These are phyloP conservation scores for Penicillium chermesinum DNA, from an alignment of 495 filamentous ascomycete species.

Conservation along the genomic window DNA sequence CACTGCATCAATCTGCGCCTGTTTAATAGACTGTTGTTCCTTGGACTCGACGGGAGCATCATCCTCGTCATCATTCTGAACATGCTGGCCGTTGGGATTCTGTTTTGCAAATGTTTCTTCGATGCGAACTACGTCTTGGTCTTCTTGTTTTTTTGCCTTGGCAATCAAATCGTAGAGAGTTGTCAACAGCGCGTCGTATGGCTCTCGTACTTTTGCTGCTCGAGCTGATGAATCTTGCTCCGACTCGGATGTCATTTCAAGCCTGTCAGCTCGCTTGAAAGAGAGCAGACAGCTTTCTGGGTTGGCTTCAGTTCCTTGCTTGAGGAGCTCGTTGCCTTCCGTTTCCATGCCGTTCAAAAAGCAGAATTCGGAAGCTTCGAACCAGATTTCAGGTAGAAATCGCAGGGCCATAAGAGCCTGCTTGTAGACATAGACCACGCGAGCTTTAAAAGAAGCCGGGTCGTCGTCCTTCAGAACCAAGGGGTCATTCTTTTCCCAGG, in stretches of 20 bases:
- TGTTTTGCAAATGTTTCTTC: conserved; percentile 51
- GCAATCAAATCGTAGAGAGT: conserved; percentile 75
- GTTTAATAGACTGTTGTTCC: conserved; percentile 50
- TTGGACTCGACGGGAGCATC: conserved; percentile 53
- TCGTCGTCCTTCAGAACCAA: conserved; percentile 80
- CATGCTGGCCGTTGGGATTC: conserved; percentile 36
- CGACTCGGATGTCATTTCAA: conserved; percentile 65
- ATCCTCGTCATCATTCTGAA: conserved; percentile 58
- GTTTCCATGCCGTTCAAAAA: conserved; percentile 66
- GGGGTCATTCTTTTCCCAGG: conserved; percentile 90
- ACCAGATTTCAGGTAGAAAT: conserved; percentile 95
- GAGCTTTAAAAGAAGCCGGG: conserved; percentile 59
- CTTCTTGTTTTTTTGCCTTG: conserved; percentile 67
- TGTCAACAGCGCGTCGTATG: conserved; percentile 78
- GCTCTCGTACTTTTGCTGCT: conserved; percentile 68
- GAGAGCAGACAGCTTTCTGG: conserved; percentile 88
- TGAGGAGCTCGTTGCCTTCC: conserved; percentile 72
- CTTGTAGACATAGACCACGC: conserved; percentile 85
- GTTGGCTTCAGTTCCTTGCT: conserved; percentile 78
- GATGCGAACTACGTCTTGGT: conserved; percentile 62
- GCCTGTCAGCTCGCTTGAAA: conserved; percentile 79
- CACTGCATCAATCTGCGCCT: conserved; percentile 63
- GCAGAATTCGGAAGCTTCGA: conserved; percentile 90
- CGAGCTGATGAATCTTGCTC: conserved; percentile 66
- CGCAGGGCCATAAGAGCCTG: conserved; percentile 89